phyloP scores from a whole-genome alignment of 2,329 filamentous ascomycete species.

The Hawksworthiomyces lignivorus region DNA sequence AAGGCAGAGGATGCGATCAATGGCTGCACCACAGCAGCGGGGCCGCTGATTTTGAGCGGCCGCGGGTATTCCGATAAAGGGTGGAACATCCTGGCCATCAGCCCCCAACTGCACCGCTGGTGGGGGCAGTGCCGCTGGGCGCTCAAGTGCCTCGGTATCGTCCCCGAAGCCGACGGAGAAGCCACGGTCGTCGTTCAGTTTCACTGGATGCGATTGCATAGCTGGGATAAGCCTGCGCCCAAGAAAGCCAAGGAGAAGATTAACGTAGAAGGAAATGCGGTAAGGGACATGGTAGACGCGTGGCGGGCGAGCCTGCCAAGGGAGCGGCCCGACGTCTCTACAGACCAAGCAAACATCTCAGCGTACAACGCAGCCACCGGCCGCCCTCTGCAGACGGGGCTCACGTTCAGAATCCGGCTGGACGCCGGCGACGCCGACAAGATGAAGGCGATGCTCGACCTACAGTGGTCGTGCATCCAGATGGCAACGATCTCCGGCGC shows the following conservation, averaged over 20 bases:
- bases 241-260: too few species aligned
- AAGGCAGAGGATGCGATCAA: too few species aligned
- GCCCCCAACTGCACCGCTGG: not conserved
- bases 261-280: too few species aligned
- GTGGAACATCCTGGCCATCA: constrained; percentile 1
- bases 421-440: not conserved
- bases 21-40: too few species aligned
- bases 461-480: not conserved
- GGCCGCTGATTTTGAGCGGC: not conserved
- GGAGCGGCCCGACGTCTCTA: not conserved
- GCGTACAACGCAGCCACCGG: not conserved
- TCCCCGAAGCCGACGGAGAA: not conserved
- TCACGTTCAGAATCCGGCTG: not conserved
- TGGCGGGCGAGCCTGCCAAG: not conserved
- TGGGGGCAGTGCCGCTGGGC: constrained; percentile 1
- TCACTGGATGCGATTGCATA: constrained; percentile 3
- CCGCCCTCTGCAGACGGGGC: not conserved
- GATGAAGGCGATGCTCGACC: constrained; percentile 1
- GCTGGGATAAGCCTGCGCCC: not conserved
- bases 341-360: not conserved
- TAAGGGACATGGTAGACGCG: not conserved
- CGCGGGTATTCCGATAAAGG: not conserved
- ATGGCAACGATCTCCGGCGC: constrained; percentile 1
- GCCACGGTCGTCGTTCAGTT: constrained; percentile 1
- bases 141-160: constrained; percentile 3